A percentile compares a stretch with the other conserved stretches of the same genome.
phyloP scores from a whole-genome alignment of 495 filamentous ascomycete genomes.

The Penicillium cinerascens region DNA sequence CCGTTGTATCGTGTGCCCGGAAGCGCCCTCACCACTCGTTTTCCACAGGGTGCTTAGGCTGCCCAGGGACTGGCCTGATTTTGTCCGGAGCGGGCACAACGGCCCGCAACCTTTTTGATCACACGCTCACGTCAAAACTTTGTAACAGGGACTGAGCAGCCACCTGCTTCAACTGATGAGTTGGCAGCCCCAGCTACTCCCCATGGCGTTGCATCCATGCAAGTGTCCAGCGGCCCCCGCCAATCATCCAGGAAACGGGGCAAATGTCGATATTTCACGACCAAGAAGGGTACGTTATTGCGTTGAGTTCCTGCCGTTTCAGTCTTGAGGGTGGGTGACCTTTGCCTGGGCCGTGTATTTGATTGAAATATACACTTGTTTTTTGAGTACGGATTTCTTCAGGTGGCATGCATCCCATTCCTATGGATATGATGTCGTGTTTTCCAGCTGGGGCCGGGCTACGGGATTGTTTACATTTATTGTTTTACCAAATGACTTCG shows the following conservation, averaged over 20 bases:
- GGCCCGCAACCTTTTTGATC: conserved; percentile 36
- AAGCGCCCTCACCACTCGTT: not conserved
- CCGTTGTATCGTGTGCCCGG: not conserved
- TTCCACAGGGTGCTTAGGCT: conserved; percentile 6
- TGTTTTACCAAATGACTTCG: not conserved
- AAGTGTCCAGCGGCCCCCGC: conserved; percentile 11
- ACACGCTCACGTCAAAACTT: conserved; percentile 30
- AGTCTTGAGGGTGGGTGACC: not conserved
- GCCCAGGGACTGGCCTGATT: conserved; percentile 1
- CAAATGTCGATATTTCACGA: conserved; percentile 29
- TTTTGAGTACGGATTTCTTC: not conserved
- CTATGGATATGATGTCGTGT: not conserved
- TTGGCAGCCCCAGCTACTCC: conserved; percentile 30
- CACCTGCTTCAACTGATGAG: conserved; percentile 23
- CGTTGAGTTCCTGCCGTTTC: conserved; percentile 10
- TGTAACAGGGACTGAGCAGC: conserved; percentile 16
- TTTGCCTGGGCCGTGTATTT: not conserved
- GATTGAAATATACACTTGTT: not conserved
- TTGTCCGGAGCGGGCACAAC: conserved; percentile 18
- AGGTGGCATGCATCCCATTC: not conserved
- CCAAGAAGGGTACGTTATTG: conserved; percentile 24
- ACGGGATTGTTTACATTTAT: not conserved
- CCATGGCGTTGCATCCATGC: conserved; percentile 25
- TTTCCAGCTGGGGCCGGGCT: not conserved
- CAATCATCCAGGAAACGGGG: conserved; percentile 20